These are phyloP conservation scores for Pseudopithomyces chartarum DNA, from an alignment of 2,329 filamentous ascomycete species.

Conservation along the genomic window DNA sequence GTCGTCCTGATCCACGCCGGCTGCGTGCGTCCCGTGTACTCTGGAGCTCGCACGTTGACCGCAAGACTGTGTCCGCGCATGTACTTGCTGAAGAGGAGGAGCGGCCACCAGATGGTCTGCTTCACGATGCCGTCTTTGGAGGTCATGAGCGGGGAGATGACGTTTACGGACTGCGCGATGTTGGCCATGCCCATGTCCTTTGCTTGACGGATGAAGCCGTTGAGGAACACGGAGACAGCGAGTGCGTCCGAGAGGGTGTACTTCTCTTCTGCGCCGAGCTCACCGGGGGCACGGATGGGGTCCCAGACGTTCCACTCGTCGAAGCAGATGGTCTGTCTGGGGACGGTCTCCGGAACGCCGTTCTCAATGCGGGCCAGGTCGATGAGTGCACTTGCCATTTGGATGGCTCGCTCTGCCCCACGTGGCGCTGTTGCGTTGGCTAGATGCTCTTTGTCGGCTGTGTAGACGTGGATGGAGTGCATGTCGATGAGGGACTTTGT, in stretches of 20 bases:
- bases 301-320: conserved; percentile 90
- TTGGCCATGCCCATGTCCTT: conserved; percentile 77
- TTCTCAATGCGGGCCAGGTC: conserved; percentile 76
- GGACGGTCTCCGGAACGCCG: conserved; percentile 62
- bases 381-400: conserved; percentile 70
- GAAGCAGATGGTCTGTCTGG: conserved; percentile 74
- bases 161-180: conserved; percentile 78
- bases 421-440: conserved; percentile 61
- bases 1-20: conserved; percentile 68
- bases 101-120: conserved; percentile 77
- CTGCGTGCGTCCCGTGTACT: conserved; percentile 70
- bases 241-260: conserved; percentile 76
- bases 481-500: conserved; percentile 68
- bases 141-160: conserved; percentile 79
- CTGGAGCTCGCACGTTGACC: conserved; percentile 65
- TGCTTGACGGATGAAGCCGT: conserved; percentile 75
- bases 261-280: conserved; percentile 71
- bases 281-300: conserved; percentile 70
- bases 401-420: conserved; percentile 73
- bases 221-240: conserved; percentile 76
- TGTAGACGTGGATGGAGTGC: conserved; percentile 83
- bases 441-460: conserved; percentile 57
- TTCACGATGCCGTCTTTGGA: conserved; percentile 65
- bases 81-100: conserved; percentile 70
- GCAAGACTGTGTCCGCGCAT: conserved; percentile 76